Evolutionary conservation across 2,329 filamentous ascomycete species (phyloP).

Genomic region (Claviceps sp.): DNA sequence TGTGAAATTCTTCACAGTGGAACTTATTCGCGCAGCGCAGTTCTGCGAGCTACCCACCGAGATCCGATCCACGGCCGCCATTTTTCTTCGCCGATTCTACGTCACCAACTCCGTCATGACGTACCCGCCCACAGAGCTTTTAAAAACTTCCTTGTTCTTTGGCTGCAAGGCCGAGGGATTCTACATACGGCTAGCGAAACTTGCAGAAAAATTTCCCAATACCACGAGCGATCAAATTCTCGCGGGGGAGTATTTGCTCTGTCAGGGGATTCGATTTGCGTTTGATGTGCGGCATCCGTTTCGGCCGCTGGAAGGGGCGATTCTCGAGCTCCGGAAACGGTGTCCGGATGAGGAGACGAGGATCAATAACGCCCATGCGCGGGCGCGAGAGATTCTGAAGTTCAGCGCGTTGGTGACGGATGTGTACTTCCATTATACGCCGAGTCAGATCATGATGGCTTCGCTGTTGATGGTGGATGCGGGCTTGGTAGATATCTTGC

Average conservation of each 20-base stretch:
- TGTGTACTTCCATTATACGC: constrained; percentile 93
- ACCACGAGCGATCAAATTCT: constrained; percentile 71
- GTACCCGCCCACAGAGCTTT: constrained; percentile 79
- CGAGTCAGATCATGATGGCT: constrained; percentile 84
- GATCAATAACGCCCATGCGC: constrained; percentile 52
- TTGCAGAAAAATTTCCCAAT: constrained; percentile 55
- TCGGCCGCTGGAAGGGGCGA: constrained; percentile 70
- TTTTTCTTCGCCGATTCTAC: constrained; percentile 91
- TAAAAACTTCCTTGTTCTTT: constrained; percentile 84
- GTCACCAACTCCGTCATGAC: constrained; percentile 93
- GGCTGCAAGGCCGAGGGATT: constrained; percentile 85
- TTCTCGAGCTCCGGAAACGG: constrained; percentile 67
- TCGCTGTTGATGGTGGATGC: constrained; percentile 64
- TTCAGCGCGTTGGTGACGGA: constrained; percentile 78
- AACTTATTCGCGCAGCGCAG: constrained; percentile 42
- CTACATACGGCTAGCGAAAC: constrained; percentile 52
- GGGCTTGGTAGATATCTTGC: constrained; percentile 39
- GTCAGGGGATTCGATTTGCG: constrained; percentile 83
- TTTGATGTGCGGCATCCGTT: constrained; percentile 90
- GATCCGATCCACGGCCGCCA: constrained; percentile 56
- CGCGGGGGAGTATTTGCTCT: constrained; percentile 82
- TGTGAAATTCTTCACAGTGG: constrained; percentile 60
- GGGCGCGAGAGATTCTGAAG: constrained; percentile 60
- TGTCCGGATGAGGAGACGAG: constrained; percentile 44
- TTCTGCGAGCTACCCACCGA: constrained; percentile 39